Percentiles rank a stretch among this genome's conserved stretches.
phyloP scores from a whole-genome alignment of 169 alveolate genomes.

The Babesia ovata region DNA sequence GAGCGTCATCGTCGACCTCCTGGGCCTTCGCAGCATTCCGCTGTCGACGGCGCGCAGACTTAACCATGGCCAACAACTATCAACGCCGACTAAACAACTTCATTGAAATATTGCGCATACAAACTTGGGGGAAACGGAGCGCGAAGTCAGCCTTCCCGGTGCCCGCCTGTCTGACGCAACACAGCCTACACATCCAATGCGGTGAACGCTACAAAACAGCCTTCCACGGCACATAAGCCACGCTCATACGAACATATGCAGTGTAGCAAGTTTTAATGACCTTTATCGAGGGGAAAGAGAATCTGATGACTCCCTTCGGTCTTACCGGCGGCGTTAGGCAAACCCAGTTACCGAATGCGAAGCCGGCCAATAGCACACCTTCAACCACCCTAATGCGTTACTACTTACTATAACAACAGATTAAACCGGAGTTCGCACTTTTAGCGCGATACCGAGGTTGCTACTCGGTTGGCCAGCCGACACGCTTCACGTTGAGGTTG shows the following conservation, averaged over 20 bases:
- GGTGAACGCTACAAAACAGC: not conserved
- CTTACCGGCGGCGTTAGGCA: too few species aligned
- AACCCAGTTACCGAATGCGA: too few species aligned
- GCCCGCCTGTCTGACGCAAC: not conserved
- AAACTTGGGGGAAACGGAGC: not conserved
- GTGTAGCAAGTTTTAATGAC: too few species aligned
- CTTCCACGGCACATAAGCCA: not conserved
- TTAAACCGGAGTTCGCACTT: not conserved
- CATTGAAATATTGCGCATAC: not conserved
- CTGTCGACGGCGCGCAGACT: constrained; percentile 40
- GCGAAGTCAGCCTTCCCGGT: not conserved
- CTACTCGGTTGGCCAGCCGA: constrained; percentile 69
- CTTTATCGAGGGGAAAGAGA: too few species aligned
- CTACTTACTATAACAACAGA: not conserved
- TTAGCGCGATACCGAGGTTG: not conserved
- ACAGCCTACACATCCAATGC: not conserved
- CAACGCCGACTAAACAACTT: not conserved
- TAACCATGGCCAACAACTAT: constrained; percentile 18
- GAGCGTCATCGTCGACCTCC: constrained; percentile 51
- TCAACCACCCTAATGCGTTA: not conserved
- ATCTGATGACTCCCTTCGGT: too few species aligned
- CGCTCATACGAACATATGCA: too few species aligned
- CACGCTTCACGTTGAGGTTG: constrained; percentile 64
- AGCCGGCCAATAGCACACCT: too few species aligned
- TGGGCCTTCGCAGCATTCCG: constrained; percentile 24